phyloP scores from a whole-genome alignment of 176 grass and related monocot genomes.

The Aegilops umbellulata region DNA sequence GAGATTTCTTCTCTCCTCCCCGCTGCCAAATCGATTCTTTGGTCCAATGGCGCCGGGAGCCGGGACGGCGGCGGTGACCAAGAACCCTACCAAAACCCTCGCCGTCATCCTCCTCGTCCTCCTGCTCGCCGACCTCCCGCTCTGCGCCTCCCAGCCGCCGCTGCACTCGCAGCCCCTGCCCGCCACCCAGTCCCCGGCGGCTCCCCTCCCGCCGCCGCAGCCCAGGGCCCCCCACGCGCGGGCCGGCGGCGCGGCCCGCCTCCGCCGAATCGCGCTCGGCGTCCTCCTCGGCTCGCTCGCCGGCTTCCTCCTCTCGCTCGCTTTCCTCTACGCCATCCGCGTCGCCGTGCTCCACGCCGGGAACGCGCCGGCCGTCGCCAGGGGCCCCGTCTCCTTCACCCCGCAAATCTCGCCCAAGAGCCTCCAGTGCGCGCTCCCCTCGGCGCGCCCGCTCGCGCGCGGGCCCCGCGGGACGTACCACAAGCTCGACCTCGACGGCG shows the following conservation, averaged over 20 bases:
- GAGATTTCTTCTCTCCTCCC: neutral
- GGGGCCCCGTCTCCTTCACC: conserved; percentile 78
- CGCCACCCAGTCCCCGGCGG: conserved; percentile 21
- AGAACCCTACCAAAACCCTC: conserved; percentile 82
- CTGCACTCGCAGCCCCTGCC: conserved; percentile 68
- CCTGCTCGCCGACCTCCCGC: conserved; percentile 32
- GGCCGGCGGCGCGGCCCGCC: conserved; percentile 32
- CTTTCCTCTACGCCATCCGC: conserved; percentile 77
- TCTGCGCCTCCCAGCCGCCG: conserved; percentile 54
- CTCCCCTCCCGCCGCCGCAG: conserved; percentile 28
- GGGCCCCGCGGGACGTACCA: conserved; percentile 59
- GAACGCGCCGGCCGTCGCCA: conserved; percentile 57
- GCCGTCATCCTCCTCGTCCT: conserved; percentile 22
- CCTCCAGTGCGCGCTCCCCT: conserved; percentile 57
- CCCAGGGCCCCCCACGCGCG: conserved; percentile 43
- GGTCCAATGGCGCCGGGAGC: conserved; percentile 32
- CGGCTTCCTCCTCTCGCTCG: conserved; percentile 68
- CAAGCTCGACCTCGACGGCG: conserved; percentile 68
- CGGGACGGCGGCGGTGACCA: conserved; percentile 8
- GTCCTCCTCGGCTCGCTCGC: conserved; percentile 76
- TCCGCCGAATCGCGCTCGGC: conserved; percentile 79
- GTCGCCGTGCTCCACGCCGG: conserved; percentile 66
- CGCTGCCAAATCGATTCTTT: neutral
- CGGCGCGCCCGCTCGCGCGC: conserved; percentile 44
- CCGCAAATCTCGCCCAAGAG: conserved; percentile 83